A percentile compares a stretch with the other conserved stretches of the same genome.
Conservation (phyloP, 169 alveolate species). For the Toxoplasma gondii region DNA sequence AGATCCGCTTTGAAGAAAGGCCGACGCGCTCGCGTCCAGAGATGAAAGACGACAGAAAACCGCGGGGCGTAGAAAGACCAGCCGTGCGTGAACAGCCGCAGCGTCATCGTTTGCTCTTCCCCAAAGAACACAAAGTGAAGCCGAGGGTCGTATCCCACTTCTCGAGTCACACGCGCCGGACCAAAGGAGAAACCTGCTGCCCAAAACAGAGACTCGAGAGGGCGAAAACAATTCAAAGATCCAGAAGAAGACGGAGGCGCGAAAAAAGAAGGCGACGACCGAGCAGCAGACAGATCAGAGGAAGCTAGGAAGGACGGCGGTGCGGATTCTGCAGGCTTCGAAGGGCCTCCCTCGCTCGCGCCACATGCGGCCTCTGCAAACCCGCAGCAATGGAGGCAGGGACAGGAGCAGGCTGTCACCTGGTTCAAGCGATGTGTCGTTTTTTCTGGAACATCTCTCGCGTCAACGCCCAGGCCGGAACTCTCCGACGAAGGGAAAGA, state of each 20-base stretch:
- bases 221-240: background rate
- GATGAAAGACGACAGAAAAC: conserved; percentile 28
- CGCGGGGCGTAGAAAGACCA: conserved; percentile 32
- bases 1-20: conserved; percentile 18
- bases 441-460: too few relatives aligned
- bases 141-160: conserved; percentile 42
- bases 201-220: conserved; percentile 32
- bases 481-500: too few relatives aligned
- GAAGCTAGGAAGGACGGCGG: background rate
- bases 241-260: background rate
- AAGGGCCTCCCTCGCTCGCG: background rate
- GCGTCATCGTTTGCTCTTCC: conserved; percentile 47
- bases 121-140: conserved; percentile 43
- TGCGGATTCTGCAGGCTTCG: background rate
- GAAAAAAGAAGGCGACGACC: background rate
- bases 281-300: background rate
- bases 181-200: conserved; percentile 56
- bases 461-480: too few relatives aligned
- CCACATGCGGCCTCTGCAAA: background rate
- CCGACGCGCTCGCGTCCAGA: conserved; percentile 35
- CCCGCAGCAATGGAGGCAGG: background rate
- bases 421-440: background rate
- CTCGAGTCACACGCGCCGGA: background rate
- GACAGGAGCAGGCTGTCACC: background rate
- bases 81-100: conserved; percentile 55